Conservation (phyloP, 352 stramenopile species). For the Phytophthora capsici region DNA sequence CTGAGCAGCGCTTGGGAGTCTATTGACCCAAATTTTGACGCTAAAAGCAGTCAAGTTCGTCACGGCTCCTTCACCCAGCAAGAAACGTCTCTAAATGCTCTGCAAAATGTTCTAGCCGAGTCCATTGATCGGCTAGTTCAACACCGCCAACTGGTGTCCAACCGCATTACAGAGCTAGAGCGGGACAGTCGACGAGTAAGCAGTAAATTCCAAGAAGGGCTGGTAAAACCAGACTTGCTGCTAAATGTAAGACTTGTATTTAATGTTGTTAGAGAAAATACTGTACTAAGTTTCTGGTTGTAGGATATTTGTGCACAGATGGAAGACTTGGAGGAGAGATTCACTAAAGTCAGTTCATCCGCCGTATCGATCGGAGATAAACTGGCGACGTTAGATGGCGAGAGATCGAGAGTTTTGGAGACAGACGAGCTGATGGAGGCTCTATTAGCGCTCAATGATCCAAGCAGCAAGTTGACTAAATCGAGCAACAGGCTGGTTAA, state of each 20-base stretch:
- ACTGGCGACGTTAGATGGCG: conserved; percentile 68
- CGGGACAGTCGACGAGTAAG: conserved; percentile 67
- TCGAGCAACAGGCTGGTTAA: conserved; percentile 71
- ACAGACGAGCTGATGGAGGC: conserved; percentile 84
- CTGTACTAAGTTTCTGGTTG: conserved; percentile 1
- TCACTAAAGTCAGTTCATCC: conserved; percentile 87
- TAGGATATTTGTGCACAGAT: conserved; percentile 80
- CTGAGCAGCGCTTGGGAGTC: conserved; percentile 64
- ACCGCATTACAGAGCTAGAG: conserved; percentile 65
- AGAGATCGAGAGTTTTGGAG: conserved; percentile 70
- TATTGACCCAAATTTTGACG: conserved; percentile 8
- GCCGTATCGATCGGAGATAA: conserved; percentile 76
- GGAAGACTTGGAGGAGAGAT: conserved; percentile 85
- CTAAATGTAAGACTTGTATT: conserved; percentile 43
- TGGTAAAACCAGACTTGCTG: conserved; percentile 63
- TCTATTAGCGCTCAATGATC: conserved; percentile 75
- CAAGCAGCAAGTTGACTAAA: conserved; percentile 51
- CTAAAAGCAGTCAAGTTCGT: conserved; percentile 1
- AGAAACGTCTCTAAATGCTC: conserved; percentile 67
- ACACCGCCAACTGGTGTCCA: conserved; percentile 63
- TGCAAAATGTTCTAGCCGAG: conserved; percentile 60
- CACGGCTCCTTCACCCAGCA: conserved; percentile 58
- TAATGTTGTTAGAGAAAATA: conserved; percentile 3
- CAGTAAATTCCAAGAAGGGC: conserved; percentile 67
- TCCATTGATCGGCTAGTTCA: conserved; percentile 66